phyloP scores from a whole-genome alignment of 768 basidiomycete species.

The Boletus eberwhitei region DNA sequence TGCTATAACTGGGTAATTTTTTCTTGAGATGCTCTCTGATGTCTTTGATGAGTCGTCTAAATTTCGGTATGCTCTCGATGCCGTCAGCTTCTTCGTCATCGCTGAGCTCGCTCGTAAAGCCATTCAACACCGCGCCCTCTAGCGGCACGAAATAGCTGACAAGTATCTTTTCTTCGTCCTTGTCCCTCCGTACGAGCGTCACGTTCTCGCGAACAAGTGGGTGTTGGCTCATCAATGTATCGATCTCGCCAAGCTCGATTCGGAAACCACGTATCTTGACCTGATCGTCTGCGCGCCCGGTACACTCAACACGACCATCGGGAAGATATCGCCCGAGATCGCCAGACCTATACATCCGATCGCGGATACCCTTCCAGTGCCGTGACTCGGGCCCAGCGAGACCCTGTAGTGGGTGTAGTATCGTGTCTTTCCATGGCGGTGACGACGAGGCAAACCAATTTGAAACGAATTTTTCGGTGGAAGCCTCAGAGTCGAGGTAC shows the following conservation, averaged over 20 bases:
- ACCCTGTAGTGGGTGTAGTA: slow-evolving; percentile 54
- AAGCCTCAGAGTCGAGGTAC: slow-evolving; percentile 81
- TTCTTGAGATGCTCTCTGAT: slow-evolving; percentile 95
- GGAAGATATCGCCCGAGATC: slow-evolving; percentile 95
- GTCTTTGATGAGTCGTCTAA: slow-evolving; percentile 86
- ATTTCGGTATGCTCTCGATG: slow-evolving; percentile 75
- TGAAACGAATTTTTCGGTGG: slow-evolving; percentile 84
- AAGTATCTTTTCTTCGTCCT: slow-evolving; percentile 98
- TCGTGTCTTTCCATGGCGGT: slow-evolving; percentile 62
- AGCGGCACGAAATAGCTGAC: slow-evolving; percentile 96
- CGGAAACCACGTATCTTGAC: slow-evolving; percentile 99
- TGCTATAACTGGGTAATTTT: slow-evolving; percentile 92
- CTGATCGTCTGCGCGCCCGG: slow-evolving; percentile 96
- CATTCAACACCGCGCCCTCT: slow-evolving; percentile 61
- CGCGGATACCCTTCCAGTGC: slow-evolving; percentile 93
- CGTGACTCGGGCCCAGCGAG: slow-evolving; percentile 69
- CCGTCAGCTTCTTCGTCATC: slow-evolving; percentile 51
- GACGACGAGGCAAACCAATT: slow-evolving; percentile 80
- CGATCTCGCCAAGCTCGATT: slow-evolving; percentile 97
- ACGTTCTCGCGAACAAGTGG: slow-evolving; percentile 96
- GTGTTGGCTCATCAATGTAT: slow-evolving; percentile 92
- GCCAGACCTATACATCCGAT: slow-evolving; percentile 96
- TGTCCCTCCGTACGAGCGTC: slow-evolving; percentile 92
- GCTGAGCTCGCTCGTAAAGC: slow-evolving; percentile 63
- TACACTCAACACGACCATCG: slow-evolving; percentile 92